These are phyloP conservation scores for Teunomyces lycoperdinae DNA, from an alignment of 805 yeast genomes.

Conservation along the genomic window DNA sequence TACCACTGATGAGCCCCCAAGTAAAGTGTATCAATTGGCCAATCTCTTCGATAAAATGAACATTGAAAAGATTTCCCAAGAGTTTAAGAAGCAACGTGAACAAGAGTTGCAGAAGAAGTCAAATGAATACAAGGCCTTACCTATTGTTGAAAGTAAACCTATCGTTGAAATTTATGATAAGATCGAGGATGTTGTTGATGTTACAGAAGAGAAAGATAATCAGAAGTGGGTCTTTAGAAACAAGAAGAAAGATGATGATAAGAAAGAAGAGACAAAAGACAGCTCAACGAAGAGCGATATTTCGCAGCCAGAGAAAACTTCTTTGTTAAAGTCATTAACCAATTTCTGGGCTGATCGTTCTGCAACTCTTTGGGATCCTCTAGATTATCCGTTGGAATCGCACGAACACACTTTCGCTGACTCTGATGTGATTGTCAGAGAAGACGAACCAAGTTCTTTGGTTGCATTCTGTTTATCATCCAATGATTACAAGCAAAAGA, in stretches of 20 bases:
- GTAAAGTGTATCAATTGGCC: conserved; percentile 60
- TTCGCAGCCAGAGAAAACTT: conserved; percentile 60
- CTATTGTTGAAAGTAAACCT: conserved; percentile 75
- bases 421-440: conserved; percentile 88
- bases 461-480: conserved; percentile 91
- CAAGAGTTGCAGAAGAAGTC: conserved; percentile 62
- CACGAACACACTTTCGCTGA: conserved; percentile 92
- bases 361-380: conserved; percentile 91
- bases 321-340: conserved; percentile 77
- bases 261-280: conserved; percentile 2
- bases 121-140: conserved; percentile 63
- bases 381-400: conserved; percentile 75
- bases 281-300: conserved; percentile 21
- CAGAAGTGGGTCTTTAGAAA: conserved; percentile 4
- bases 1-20: conserved; percentile 7
- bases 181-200: conserved; percentile 82
- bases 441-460: conserved; percentile 93
- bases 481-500: conserved; percentile 71
- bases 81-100: conserved; percentile 86
- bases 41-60: conserved; percentile 70
- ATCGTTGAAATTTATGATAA: conserved; percentile 87
- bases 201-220: conserved; percentile 19
- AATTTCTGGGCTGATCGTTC: conserved; percentile 98
- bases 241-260: background rate
- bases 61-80: conserved; percentile 75